Conservation (phyloP, 345 rosid species). For the Hypericum perforatum region DNA sequence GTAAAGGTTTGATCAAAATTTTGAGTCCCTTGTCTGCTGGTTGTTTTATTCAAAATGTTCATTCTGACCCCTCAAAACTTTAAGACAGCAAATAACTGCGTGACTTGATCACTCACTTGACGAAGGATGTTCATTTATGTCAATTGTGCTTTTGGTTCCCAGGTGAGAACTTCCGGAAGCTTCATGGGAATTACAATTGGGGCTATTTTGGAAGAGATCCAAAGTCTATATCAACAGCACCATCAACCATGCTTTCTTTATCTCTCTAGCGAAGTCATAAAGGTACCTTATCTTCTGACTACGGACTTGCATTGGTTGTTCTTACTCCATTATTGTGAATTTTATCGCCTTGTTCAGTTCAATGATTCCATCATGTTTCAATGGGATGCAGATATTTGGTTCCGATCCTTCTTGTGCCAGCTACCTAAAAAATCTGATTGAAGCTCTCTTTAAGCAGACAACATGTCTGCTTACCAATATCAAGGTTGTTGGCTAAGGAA, state of each 20-base stretch:
- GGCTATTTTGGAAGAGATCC: slow-evolving; percentile 89
- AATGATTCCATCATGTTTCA: slow-evolving; percentile 4
- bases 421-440: slow-evolving; percentile 81
- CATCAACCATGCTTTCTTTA: slow-evolving; percentile 99
- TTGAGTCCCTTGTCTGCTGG: too few species aligned
- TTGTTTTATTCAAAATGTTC: too few species aligned
- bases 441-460: slow-evolving; percentile 79
- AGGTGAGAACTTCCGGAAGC: slow-evolving; percentile 95
- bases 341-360: background rate
- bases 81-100: too few species aligned
- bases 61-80: too few species aligned
- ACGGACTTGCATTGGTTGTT: too few species aligned
- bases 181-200: slow-evolving; percentile 90
- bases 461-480: slow-evolving; percentile 73
- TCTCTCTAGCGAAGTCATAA: slow-evolving; percentile 97
- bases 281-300: slow-evolving; percentile 27
- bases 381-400: slow-evolving; percentile 75
- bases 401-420: slow-evolving; percentile 82
- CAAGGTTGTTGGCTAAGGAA: slow-evolving; percentile 41
- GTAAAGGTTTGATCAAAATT: too few species aligned
- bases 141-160: slow-evolving; percentile 11
- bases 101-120: too few species aligned
- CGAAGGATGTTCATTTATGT: background rate
- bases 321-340: too few species aligned
- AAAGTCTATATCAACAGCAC: slow-evolving; percentile 77